These are phyloP conservation scores for Asparagopsis taxiformis DNA, from an alignment of 31 red algal species.

Conservation along the genomic window DNA sequence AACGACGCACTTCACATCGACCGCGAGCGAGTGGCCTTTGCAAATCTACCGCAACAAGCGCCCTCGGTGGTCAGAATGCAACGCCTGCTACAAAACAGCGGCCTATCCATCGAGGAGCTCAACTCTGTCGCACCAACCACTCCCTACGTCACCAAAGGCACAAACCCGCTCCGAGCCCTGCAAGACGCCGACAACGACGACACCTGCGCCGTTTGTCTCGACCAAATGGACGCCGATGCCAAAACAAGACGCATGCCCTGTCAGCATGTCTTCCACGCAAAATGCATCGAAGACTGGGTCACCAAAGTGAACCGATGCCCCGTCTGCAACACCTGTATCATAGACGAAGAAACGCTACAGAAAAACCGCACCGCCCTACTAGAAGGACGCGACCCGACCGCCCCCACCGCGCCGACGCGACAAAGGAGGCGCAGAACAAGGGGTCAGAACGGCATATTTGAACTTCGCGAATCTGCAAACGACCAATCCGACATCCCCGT, in stretches of 20 bases:
- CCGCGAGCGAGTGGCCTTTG: no score
- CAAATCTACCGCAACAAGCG: neutral
- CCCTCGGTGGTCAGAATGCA: neutral
- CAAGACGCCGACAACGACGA: conserved; percentile 19
- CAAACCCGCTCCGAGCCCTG: neutral
- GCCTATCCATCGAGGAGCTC: conserved; percentile 28
- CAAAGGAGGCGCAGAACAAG: conserved; percentile 32
- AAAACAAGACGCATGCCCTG: conserved; percentile 67
- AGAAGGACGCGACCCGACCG: neutral
- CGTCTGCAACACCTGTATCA: conserved; percentile 36
- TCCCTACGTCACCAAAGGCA: neutral
- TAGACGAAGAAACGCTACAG: conserved; percentile 23
- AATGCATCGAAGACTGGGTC: conserved; percentile 78
- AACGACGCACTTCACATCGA: no score
- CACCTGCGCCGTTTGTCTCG: conserved; percentile 75
- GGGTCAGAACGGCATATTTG: conserved; percentile 26
- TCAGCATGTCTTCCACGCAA: conserved; percentile 71
- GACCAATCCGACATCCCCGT: neutral
- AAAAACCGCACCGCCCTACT: conserved; percentile 12
- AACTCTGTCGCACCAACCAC: conserved; percentile 31
- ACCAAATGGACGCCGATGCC: conserved; percentile 38
- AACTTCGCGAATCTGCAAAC: conserved; percentile 14
- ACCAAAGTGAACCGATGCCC: conserved; percentile 61
- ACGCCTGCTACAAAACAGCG: conserved; percentile 1
- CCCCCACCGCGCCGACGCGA: conserved; percentile 11